A percentile compares a stretch with the other conserved stretches of the same genome.
phyloP scores from a whole-genome alignment of 192 early-diverging fungal species.

The Coemansia sp. region DNA sequence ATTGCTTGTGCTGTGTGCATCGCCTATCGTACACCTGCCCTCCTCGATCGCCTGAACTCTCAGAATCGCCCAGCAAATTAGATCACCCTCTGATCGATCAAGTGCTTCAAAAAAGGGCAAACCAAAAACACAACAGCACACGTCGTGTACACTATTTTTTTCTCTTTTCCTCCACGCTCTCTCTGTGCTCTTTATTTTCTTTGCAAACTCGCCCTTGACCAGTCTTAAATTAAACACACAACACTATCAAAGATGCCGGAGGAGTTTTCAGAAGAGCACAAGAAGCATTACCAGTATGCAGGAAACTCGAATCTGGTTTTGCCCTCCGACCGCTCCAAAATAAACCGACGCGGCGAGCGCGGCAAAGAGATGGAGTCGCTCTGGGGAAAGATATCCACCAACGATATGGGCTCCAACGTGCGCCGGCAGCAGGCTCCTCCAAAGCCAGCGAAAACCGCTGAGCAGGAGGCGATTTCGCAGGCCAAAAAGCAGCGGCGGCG shows the following conservation, averaged over 20 bases:
- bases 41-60: too few relatives aligned
- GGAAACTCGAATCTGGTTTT: conserved; percentile 97
- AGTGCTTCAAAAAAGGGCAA: too few relatives aligned
- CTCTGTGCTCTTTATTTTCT: neutral
- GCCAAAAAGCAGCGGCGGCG: conserved; percentile 15
- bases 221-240: neutral
- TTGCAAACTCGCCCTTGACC: too few relatives aligned
- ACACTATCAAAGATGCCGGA: conserved; percentile 21
- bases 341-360: conserved; percentile 84
- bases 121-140: too few relatives aligned
- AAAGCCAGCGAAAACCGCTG: conserved; percentile 54
- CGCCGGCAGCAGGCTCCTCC: conserved; percentile 64
- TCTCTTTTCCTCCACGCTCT: neutral
- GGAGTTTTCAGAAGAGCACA: conserved; percentile 47
- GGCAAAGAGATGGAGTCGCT: conserved; percentile 94
- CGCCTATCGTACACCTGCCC: too few relatives aligned
- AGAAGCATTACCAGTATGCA: conserved; percentile 69
- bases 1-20: too few relatives aligned
- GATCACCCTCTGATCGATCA: too few relatives aligned
- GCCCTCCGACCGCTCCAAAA: conserved; percentile 77
- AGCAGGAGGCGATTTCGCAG: conserved; percentile 36
- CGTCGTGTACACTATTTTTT: too few relatives aligned
- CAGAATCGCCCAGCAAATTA: too few relatives aligned
- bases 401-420: conserved; percentile 81
- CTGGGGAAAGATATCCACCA: conserved; percentile 78